Evolutionary conservation across 1,139 yeast species (phyloP), one percentile per base, ranked within the genome.

Genomic region (Pneumocystis jirovecii): DNA sequence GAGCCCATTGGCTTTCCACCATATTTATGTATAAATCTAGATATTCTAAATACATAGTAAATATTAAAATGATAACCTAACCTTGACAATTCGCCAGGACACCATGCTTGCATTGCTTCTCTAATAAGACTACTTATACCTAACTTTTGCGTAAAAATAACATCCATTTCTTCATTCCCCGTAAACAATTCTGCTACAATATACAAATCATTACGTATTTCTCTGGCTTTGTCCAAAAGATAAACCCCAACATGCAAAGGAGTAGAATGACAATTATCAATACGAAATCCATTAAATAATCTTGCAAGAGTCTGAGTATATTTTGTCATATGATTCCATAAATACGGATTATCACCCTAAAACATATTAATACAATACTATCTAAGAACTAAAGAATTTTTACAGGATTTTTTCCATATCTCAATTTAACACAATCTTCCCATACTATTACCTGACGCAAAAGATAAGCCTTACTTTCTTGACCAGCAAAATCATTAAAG

Each of bases 1-100:
- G 97, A 89, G 2, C 98, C 98, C 74, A 93, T 87, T 61, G 97
- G 97, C 70, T 90, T 80, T 4, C 98, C 97, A 59, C 97, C 97
- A 75, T 93, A 96, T 71, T 85, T 83, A 74, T 91, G 96, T 40
- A 93, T 88, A 66, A 91, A 80, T 66, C 95, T 80, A 25, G 12
- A 19, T 44, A 19, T 25, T 25, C 34, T 50, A 50, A 50, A 25
- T 25, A 50, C 1, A 50, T 50, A 25, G 25, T 17, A 50, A 25
- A 50, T 25, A 50, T 25, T 12, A 50, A 12, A 5, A 50, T 25
- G 25, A 25, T 25, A 50, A 25, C 6, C 57, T 25, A 50, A 50
- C 57, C 57, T 50, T 0, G 97, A 89, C 57, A 93, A 80, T 73
- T 93, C 98, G 60, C 83, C 85, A 15, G 87, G 95, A 21, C 86